These are phyloP conservation scores for Castanea crenata DNA, from an alignment of 306 rosid species.

Conservation along the genomic window DNA sequence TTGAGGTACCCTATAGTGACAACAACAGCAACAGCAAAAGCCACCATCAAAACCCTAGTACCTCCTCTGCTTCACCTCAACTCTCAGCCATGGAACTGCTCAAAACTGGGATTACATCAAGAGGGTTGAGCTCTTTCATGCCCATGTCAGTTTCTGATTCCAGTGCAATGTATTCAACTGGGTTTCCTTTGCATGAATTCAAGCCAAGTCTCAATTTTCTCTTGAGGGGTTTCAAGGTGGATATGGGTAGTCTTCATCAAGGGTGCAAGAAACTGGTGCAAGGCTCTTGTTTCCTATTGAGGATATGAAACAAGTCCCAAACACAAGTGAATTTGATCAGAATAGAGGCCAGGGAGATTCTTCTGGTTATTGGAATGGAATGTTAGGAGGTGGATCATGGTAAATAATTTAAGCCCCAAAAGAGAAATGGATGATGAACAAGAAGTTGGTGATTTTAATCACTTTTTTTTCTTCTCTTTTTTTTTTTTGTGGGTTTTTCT, in stretches of 20 bases:
- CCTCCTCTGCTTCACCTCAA: constrained; percentile 32
- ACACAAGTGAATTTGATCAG: constrained; percentile 43
- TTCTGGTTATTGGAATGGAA: constrained; percentile 81
- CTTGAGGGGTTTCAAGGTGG: constrained; percentile 74
- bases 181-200: constrained; percentile 65
- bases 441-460: constrained; percentile 21
- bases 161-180: constrained; percentile 44
- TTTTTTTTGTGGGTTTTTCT: constrained; percentile 6
- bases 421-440: constrained; percentile 2
- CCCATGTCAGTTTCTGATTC: constrained; percentile 41
- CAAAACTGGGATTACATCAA: constrained; percentile 58
- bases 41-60: constrained; percentile 35
- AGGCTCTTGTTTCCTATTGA: constrained; percentile 80
- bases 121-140: constrained; percentile 67
- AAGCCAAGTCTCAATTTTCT: constrained; percentile 63
- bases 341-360: constrained; percentile 62
- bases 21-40: not conserved
- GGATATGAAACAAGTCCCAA: constrained; percentile 70
- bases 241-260: constrained; percentile 36
- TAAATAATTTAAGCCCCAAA: constrained; percentile 28
- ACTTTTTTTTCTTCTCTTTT: not conserved
- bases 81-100: constrained; percentile 74
- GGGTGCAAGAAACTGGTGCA: constrained; percentile 60
- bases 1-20: constrained; percentile 38
- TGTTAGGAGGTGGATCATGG: constrained; percentile 96